Evolutionary conservation across 2,329 filamentous ascomycete species (phyloP).

Genomic region (Paradendryphiella salina): DNA sequence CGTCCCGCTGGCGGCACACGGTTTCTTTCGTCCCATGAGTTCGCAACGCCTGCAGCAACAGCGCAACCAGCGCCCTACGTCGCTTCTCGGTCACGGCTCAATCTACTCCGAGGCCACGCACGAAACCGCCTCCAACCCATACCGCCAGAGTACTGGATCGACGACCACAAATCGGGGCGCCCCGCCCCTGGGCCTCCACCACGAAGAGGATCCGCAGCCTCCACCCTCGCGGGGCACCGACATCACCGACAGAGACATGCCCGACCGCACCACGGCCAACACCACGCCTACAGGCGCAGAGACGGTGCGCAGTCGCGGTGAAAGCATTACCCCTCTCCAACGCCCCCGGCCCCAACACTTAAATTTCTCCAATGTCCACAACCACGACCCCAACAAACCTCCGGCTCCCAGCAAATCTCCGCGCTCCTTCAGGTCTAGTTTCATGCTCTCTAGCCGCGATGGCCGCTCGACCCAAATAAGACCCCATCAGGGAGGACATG

Average conservation of each 20-base stretch:
- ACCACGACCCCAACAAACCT: constrained; percentile 56
- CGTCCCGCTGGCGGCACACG: constrained; percentile 85
- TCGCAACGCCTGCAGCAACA: constrained; percentile 93
- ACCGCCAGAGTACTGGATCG: constrained; percentile 47
- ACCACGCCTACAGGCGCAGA: constrained; percentile 68
- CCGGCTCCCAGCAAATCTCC: constrained; percentile 70
- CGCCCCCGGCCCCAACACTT: constrained; percentile 59
- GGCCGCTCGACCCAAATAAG: constrained; percentile 52
- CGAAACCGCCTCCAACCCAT: constrained; percentile 40
- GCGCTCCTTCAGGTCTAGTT: constrained; percentile 74
- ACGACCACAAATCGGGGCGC: constrained; percentile 38
- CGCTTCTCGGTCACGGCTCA: constrained; percentile 41
- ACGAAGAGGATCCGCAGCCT: constrained; percentile 46
- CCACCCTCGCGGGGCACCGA: constrained; percentile 78
- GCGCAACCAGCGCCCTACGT: constrained; percentile 62
- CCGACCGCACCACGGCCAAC: constrained; percentile 72
- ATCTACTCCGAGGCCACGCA: constrained; percentile 38
- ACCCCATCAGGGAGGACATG: constrained; percentile 65
- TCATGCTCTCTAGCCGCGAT: constrained; percentile 66
- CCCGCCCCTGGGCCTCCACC: constrained; percentile 39
- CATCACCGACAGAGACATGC: constrained; percentile 72
- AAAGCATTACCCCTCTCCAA: constrained; percentile 78
- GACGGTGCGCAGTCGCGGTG: constrained; percentile 67
- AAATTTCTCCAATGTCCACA: constrained; percentile 64
- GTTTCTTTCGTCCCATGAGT: constrained; percentile 96